A percentile compares a stretch with the other conserved stretches of the same genome.
These are phyloP conservation scores for Sporothrix sp. DNA, from an alignment of 2,329 filamentous ascomycete species.

Conservation along the genomic window DNA sequence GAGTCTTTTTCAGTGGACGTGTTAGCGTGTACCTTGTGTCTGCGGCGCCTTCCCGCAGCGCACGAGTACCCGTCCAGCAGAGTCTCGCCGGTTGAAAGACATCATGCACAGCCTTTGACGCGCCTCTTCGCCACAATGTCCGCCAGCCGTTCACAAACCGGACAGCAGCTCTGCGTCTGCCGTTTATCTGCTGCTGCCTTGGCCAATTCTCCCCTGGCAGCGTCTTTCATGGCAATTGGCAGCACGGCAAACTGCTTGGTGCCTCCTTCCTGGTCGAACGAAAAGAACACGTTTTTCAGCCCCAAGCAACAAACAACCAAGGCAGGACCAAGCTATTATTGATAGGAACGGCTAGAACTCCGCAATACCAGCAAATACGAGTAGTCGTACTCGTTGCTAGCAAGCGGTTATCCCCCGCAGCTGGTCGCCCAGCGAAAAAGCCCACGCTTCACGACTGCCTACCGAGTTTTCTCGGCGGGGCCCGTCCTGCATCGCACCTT, in stretches of 20 bases:
- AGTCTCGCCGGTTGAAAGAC: too few species aligned
- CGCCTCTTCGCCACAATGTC: background rate
- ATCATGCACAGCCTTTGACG: slow-evolving; percentile 10
- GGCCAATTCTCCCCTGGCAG: background rate
- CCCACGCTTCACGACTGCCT: slow-evolving; percentile 11
- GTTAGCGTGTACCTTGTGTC: background rate
- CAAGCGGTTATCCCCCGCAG: background rate
- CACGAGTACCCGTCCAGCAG: too few species aligned
- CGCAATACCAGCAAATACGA: background rate
- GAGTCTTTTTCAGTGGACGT: background rate
- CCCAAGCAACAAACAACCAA: background rate
- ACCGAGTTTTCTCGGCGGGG: slow-evolving; percentile 5
- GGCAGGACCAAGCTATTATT: background rate
- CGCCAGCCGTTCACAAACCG: too few species aligned
- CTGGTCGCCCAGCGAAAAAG: background rate
- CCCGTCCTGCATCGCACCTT: slow-evolving; percentile 10
- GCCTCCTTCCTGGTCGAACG: background rate
- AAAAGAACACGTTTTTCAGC: background rate
- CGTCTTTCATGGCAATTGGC: too few species aligned
- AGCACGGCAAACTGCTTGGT: too few species aligned
- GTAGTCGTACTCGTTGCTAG: too few species aligned
- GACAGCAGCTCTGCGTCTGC: background rate
- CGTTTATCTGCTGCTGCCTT: background rate
- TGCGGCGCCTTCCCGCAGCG: too few species aligned
- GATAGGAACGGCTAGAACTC: background rate